phyloP scores from a whole-genome alignment of 1,284 basidiomycete genomes.

The Heterobasidion occidentale region DNA sequence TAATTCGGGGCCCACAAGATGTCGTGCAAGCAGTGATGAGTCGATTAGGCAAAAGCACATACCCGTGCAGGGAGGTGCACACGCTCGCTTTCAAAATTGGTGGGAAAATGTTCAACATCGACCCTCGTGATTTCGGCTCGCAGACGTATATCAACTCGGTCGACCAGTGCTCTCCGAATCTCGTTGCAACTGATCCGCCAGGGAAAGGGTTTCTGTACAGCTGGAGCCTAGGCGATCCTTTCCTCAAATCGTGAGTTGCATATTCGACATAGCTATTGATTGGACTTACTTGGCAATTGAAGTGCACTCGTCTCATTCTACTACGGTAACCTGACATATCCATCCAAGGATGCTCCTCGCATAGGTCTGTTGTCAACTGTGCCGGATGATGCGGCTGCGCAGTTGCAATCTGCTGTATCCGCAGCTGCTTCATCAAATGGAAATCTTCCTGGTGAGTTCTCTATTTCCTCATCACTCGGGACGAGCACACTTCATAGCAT shows the following conservation, averaged over 20 bases:
- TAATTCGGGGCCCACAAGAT: conserved; percentile 29
- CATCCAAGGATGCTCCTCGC: conserved; percentile 52
- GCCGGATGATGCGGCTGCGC: conserved; percentile 36
- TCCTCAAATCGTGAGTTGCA: conserved; percentile 29
- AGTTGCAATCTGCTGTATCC: conserved; percentile 30
- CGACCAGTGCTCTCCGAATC: conserved; percentile 28
- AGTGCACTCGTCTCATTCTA: conserved; percentile 41
- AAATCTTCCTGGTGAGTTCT: conserved; percentile 33
- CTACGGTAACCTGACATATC: conserved; percentile 56
- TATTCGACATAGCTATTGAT: not conserved
- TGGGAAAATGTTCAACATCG: conserved; percentile 53
- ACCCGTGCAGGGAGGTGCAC: conserved; percentile 41
- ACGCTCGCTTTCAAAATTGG: conserved; percentile 54
- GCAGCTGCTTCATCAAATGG: conserved; percentile 27
- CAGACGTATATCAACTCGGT: conserved; percentile 19
- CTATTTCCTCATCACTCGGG: not conserved
- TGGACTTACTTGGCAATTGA: not conserved
- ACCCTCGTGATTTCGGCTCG: conserved; percentile 54
- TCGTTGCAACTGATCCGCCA: conserved; percentile 48
- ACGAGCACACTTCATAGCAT: not conserved
- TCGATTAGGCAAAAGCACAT: conserved; percentile 9
- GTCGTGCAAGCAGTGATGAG: conserved; percentile 13
- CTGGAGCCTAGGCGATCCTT: conserved; percentile 33
- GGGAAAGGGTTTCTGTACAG: conserved; percentile 26
- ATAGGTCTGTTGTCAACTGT: conserved; percentile 65